These are phyloP conservation scores for Torulaspora franciscae DNA, from an alignment of 805 yeast species.

Conservation along the genomic window DNA sequence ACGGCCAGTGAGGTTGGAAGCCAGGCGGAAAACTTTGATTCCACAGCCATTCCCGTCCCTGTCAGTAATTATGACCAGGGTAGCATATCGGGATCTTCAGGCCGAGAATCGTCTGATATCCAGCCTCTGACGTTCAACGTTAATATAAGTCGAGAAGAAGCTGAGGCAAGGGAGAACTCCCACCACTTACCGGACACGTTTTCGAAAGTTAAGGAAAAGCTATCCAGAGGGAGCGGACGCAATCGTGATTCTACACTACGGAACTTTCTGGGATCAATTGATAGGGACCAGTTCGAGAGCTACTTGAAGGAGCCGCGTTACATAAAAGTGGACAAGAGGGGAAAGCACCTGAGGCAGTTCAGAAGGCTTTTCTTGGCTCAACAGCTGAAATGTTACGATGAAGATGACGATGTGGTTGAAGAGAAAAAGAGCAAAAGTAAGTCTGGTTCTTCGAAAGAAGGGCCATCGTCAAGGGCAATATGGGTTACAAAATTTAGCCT, in stretches of 20 bases:
- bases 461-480: slow-evolving; percentile 42
- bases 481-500: slow-evolving; percentile 68
- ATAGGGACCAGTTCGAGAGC: slow-evolving; percentile 39
- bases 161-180: background rate
- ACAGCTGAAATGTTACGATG: slow-evolving; percentile 42
- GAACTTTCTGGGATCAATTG: slow-evolving; percentile 24
- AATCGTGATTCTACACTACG: slow-evolving; percentile 8
- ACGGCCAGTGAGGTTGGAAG: background rate
- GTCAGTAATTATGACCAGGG: slow-evolving; percentile 1
- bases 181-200: slow-evolving; percentile 12
- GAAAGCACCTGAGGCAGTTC: slow-evolving; percentile 44
- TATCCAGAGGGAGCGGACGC: slow-evolving; percentile 11
- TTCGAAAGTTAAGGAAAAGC: slow-evolving; percentile 15
- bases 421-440: slow-evolving; percentile 2
- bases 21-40: background rate
- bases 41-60: slow-evolving; percentile 1
- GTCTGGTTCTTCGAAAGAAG: background rate
- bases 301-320: slow-evolving; percentile 52
- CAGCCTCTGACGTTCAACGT: slow-evolving; percentile 26
- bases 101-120: slow-evolving; percentile 24
- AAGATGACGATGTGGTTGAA: slow-evolving; percentile 7
- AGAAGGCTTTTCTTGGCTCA: slow-evolving; percentile 61
- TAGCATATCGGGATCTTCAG: background rate
- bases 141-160: slow-evolving; percentile 9
- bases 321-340: slow-evolving; percentile 45